phyloP scores from a whole-genome alignment of 805 yeast species.

The Kazachstania viticola region DNA sequence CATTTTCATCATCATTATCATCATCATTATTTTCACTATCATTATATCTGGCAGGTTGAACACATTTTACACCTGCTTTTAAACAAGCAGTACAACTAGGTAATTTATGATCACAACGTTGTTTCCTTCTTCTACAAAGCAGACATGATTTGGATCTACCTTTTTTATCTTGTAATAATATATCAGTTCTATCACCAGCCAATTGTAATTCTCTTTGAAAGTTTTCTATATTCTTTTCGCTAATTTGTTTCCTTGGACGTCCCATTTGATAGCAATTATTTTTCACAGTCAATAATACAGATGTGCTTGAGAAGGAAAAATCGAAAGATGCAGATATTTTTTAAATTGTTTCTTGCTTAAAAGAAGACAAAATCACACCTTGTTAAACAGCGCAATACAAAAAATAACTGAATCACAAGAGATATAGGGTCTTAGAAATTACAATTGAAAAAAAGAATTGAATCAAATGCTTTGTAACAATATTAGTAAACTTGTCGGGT shows the following conservation, averaged over 20 bases:
- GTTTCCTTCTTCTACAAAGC: conserved; percentile 46
- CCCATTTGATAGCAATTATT: conserved; percentile 17
- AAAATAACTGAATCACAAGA: too few species aligned
- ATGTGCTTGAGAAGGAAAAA: too few species aligned
- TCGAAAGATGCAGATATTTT: too few species aligned
- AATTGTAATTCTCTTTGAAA: conserved; percentile 25
- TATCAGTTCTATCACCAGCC: conserved; percentile 22
- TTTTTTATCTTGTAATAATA: conserved; percentile 32
- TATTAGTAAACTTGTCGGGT: too few species aligned
- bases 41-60: conserved; percentile 50
- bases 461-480: too few species aligned
- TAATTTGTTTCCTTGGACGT: conserved; percentile 26
- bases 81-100: conserved; percentile 59
- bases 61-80: conserved; percentile 48
- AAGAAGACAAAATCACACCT: too few species aligned
- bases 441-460: too few species aligned
- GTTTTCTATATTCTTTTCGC: conserved; percentile 24
- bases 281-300: not conserved
- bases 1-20: conserved; percentile 8
- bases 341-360: too few species aligned
- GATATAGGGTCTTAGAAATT: too few species aligned
- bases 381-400: too few species aligned
- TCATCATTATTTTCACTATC: conserved; percentile 18
- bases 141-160: conserved; percentile 48
- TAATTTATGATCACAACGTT: conserved; percentile 51